Percentiles rank a stretch among this genome's conserved stretches.
phyloP scores from a whole-genome alignment of 163 green algal species.

The Chlorella variabilis region DNA sequence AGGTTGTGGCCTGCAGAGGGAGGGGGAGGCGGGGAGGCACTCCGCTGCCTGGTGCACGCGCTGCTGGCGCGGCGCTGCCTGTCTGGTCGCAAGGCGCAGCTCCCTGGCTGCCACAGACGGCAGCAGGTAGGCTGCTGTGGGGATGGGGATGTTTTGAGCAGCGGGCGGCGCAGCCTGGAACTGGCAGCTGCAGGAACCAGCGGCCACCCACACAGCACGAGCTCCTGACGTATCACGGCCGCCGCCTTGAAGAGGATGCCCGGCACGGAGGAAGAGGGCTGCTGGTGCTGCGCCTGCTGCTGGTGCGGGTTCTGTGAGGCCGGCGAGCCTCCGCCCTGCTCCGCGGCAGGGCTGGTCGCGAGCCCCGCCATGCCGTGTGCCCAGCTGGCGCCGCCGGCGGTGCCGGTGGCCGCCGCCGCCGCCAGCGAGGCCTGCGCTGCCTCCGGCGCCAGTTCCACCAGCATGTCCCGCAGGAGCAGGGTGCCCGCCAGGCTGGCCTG shows the following conservation, averaged over 20 bases:
- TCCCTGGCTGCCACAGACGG: no score
- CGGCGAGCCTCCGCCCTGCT: neutral
- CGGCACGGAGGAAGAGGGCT: neutral
- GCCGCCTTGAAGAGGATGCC: slow-evolving; percentile 35
- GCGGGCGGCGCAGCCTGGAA: no score
- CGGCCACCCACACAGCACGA: slow-evolving; percentile 30
- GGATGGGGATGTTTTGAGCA: no score
- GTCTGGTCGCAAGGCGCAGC: no score
- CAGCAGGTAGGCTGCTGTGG: no score
- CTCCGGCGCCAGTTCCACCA: slow-evolving; percentile 24
- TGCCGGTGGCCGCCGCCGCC: neutral
- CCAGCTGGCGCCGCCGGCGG: neutral
- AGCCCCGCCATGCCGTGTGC: neutral
- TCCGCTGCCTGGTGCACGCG: no score
- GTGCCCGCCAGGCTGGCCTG: slow-evolving; percentile 42
- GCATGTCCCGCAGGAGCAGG: slow-evolving; percentile 45
- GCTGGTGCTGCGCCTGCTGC: slow-evolving; percentile 7
- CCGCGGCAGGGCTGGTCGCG: neutral
- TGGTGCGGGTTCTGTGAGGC: neutral
- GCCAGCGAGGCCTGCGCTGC: neutral
- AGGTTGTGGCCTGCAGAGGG: slow-evolving; percentile 48
- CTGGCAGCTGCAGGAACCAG: neutral
- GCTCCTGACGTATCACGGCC: neutral
- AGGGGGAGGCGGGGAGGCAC: neutral
- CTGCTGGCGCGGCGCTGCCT: no score